Evolutionary conservation across 208 protist species (phyloP).

Genomic region (Leishmania tarentolae): DNA sequence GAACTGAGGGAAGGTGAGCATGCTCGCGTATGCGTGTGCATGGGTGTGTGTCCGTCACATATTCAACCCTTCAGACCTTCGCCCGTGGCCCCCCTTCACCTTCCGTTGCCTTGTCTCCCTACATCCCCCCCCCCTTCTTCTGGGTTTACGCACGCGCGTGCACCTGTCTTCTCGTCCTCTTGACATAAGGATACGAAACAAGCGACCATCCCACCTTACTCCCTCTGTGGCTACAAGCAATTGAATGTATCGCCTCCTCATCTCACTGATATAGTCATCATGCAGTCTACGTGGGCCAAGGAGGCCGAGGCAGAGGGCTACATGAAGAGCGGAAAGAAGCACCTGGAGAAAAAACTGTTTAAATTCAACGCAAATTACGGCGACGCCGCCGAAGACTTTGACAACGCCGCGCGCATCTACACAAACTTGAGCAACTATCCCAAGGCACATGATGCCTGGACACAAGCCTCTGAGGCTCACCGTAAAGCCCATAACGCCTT

Average conservation of each 20-base stretch:
- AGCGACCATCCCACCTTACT: not conserved
- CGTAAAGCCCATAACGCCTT: constrained; percentile 52
- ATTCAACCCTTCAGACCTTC: not conserved
- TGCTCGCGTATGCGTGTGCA: not conserved
- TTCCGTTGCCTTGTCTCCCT: not conserved
- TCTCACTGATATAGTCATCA: not conserved
- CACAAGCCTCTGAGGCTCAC: constrained; percentile 41
- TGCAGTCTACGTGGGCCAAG: constrained; percentile 19
- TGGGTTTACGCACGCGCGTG: not conserved
- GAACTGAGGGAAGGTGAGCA: not conserved
- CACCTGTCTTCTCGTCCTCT: not conserved
- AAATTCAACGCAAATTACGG: constrained; percentile 63
- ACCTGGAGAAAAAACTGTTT: constrained; percentile 53
- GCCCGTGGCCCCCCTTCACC: not conserved
- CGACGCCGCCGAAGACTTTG: constrained; percentile 63
- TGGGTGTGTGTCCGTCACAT: not conserved
- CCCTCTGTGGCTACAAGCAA: not conserved
- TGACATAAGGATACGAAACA: not conserved
- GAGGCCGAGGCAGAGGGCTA: constrained; percentile 56
- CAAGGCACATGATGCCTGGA: constrained; percentile 51
- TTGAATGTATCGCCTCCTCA: not conserved
- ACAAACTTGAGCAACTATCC: constrained; percentile 37
- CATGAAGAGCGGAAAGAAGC: constrained; percentile 60
- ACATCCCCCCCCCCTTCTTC: not conserved
- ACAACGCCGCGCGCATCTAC: constrained; percentile 77